Base-by-base conservation (phyloP, 2,329 filamentous ascomycete genomes). In the Sphaerostilbella broomeana region DNA sequence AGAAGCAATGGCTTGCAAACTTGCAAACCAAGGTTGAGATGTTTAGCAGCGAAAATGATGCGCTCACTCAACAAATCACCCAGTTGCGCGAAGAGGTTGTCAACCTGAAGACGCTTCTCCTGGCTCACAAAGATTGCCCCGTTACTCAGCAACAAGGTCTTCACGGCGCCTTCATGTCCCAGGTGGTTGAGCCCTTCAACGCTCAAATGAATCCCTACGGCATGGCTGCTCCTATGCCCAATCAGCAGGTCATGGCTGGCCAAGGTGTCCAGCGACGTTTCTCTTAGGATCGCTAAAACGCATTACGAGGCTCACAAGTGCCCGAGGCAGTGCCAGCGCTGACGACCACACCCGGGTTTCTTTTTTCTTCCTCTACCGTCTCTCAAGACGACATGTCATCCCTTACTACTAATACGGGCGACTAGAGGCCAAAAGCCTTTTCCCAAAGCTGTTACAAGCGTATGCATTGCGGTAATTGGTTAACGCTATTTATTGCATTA, bases 1-100 rank as follows among this genome's bases (percentile, higher is more conserved):
- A 98, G 73, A 98, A 98, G 73, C 92, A 97, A 60, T 98, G 92
- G 92, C 76, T 97, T 42, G 85, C 86, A 21, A 97, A 95, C 51
- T 73, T 98, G 2, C 92, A 98, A 61, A 78, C 79, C 40, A 97
- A 97, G 63, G 90, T 97, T 12, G 92, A 98, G 61, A 73, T 94
- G 50, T 97, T 88, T 57, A 89, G 84, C 47, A 82, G 75, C 1
- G 92, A 98, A 63, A 97, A 97, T 48, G 92, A 98, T 56, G 79
- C 79, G 2, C 72, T 98, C 22, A 86, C 82, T 13, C 73, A 81
- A 3, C 90, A 92, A 47, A 88, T 97, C 43, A 83, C 83, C 2
- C 79, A 86, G 51, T 68, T 97, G 5, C 77, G 88, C 19, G 90
- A 97, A 57, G 92, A 98, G 58, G 86, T 97, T 44, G 86, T 97